Evolutionary conservation across 371 early-diverging fungal species (phyloP), one percentile per base, ranked within the genome.

Genomic region (Funneliformis caledonium): DNA sequence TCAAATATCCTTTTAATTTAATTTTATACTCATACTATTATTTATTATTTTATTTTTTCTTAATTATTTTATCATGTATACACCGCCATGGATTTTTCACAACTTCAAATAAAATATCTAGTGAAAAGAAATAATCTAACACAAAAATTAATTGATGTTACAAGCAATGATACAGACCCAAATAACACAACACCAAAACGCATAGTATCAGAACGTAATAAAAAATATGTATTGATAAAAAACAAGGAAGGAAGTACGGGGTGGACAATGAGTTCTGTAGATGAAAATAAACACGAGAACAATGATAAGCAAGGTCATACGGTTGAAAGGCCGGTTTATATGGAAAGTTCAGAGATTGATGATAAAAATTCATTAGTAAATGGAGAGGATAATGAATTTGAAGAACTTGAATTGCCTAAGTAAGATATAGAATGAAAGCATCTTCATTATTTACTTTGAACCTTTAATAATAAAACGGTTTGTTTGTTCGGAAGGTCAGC

Each of bases 91-190:
- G 98, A 97, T 77, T 99, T 99, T 83, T 96, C 96, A 62, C 89
- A 93, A 73, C 88, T 94, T 61, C 99, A 99, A 83, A 96, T 99
- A 80, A 88, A 94, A 22, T 88, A 93, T 43, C 87, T 98, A 16
- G 91, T 95, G 48, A 91, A 92, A 74, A 87, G 99, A 43, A 97
- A 97, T 82, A 88, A 87, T n/a, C 88, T 97, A 83, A 97, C 95
- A 0, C 95, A 97, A 82, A 90, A 93, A 74, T 83, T 93, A 56
- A 84, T 94, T 52, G 85, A 89, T 31, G 91, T 94, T 86, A 87
- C 80, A 84, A 80, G 48, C 60, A 65, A 72, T 82, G 76, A 70
- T 0, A 60, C 80, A 4, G 22, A 80, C 26, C 52, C 26, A 60
- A 79, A 31, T 19, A 81, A 68, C 9, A 43, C 78, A 7, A 84